Evolutionary conservation across 2,329 filamentous ascomycete genomes (phyloP).

Genomic region (Lasiodiplodia theobromae): DNA sequence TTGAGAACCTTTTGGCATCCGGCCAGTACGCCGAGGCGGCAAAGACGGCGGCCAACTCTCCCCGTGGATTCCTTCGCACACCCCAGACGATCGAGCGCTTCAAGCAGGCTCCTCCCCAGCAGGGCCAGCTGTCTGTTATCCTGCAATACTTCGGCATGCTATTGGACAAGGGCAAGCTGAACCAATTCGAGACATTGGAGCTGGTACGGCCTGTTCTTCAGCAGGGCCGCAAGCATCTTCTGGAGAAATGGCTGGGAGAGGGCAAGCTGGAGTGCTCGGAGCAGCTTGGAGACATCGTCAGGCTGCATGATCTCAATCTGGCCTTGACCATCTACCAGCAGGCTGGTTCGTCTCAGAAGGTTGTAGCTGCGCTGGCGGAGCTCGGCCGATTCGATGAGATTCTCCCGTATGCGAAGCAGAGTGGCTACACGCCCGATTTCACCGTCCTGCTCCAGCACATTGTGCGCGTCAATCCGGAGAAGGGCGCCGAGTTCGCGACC

Average conservation of each 20-base stretch:
- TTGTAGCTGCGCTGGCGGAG: constrained; percentile 93
- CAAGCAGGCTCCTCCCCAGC: constrained; percentile 81
- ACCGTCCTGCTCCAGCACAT: constrained; percentile 92
- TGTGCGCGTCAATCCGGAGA: constrained; percentile 87
- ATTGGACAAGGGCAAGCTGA: constrained; percentile 91
- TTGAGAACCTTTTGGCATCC: constrained; percentile 82
- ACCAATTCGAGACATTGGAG: constrained; percentile 93
- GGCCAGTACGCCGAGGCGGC: constrained; percentile 88
- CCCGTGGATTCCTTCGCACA: constrained; percentile 92
- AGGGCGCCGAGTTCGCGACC: constrained; percentile 93
- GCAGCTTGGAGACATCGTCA: constrained; percentile 92
- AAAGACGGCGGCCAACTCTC: constrained; percentile 95
- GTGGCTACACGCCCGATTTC: constrained; percentile 93
- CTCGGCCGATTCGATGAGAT: constrained; percentile 98
- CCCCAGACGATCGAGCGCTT: constrained; percentile 95
- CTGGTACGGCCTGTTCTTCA: constrained; percentile 89
- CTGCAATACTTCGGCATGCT: constrained; percentile 98
- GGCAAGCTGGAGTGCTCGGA: constrained; percentile 96
- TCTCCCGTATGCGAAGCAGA: constrained; percentile 83
- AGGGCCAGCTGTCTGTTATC: constrained; percentile 89
- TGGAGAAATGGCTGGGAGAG: constrained; percentile 98
- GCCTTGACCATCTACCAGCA: constrained; percentile 90
- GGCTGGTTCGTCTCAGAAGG: constrained; percentile 90
- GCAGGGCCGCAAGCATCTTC: constrained; percentile 91
- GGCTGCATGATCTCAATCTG: constrained; percentile 85